phyloP scores from a whole-genome alignment of 139 green algal genomes.

The Pleodorina starrii region DNA sequence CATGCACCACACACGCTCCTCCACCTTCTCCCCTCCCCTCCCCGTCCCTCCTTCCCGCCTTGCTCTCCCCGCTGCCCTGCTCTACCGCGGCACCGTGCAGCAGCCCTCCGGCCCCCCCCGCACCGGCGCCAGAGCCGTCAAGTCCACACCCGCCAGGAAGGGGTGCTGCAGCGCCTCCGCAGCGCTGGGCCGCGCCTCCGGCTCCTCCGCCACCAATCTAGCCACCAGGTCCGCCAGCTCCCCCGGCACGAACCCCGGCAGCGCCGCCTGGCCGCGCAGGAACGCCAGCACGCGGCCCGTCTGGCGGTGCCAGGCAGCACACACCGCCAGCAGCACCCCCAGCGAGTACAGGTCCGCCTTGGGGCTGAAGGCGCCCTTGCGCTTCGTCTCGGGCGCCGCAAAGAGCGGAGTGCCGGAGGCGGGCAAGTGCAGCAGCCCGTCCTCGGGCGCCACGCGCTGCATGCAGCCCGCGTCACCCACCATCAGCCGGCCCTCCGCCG shows the following conservation, averaged over 20 bases:
- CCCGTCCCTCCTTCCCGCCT: too few species aligned
- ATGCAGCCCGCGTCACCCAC: conserved; percentile 73
- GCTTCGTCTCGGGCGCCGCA: background rate
- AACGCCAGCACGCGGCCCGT: conserved; percentile 30
- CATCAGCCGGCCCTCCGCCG: conserved; percentile 59
- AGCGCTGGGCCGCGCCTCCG: background rate
- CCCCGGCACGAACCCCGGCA: conserved; percentile 19
- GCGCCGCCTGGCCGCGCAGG: background rate
- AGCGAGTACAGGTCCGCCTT: conserved; percentile 18
- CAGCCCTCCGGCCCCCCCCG: too few species aligned
- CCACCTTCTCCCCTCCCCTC: too few species aligned
- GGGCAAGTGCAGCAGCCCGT: background rate
- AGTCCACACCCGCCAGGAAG: background rate
- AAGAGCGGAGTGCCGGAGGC: background rate
- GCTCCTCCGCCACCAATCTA: background rate
- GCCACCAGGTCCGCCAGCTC: background rate
- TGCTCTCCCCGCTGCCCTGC: background rate
- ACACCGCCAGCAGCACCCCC: conserved; percentile 7
- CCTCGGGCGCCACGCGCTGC: background rate
- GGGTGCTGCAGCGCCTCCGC: conserved; percentile 19
- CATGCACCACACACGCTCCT: too few species aligned
- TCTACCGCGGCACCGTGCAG: background rate
- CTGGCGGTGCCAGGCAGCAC: background rate
- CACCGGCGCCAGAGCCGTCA: background rate
- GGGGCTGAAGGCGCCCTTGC: background rate